Base-by-base conservation (phyloP, 306 rosid genomes). In the Cyamopsis tetragonoloba region DNA sequence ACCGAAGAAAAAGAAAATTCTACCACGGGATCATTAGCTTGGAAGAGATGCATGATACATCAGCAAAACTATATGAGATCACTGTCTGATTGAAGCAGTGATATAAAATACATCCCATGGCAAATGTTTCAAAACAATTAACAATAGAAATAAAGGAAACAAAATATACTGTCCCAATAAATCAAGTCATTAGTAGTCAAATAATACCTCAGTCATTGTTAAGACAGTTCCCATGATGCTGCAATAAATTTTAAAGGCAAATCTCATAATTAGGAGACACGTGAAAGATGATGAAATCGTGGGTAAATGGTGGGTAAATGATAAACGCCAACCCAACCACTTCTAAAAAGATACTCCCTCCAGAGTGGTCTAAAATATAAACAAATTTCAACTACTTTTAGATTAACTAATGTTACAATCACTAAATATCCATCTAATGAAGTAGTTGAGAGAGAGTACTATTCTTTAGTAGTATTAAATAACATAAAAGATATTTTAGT, bases 191-290 rank as follows among this genome's bases (percentile, higher is more conserved):
- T n/a, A n/a, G n/a, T n/a, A n/a, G n/a, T n/a, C n/a, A n/a, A n/a
- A n/a, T n/a, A n/a, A n/a, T 93, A 89, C 98, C 98, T 93, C 91
- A 13, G 83, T 72, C 26, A 12, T 15, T 1, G 88, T 78, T 80
- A 93, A 93, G 58, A 89, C 86, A 62, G 87, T 87, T 89, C 97
- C 98, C 97, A 93, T 63, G 88, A 81, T n/a, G 80, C 50, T 7
- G 87, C 89, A 59, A 93, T 77, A 26, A 91, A 90, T 74, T 81
- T 91, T 23, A 93, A 76, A 74, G 98, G 87, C 96, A 89, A 86
- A 35, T 93, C 98, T 75, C 89, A 77, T 66, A 93, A 77, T 67
- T 88, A 96, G 86, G 93, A 35, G 58, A 62, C 12, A 44, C 35
- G 51, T 24, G 63, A 71, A 48, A 66, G 10, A 20, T 12, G 42